Base-by-base conservation (phyloP, 306 rosid species). In the Cicer cuneatum region DNA sequence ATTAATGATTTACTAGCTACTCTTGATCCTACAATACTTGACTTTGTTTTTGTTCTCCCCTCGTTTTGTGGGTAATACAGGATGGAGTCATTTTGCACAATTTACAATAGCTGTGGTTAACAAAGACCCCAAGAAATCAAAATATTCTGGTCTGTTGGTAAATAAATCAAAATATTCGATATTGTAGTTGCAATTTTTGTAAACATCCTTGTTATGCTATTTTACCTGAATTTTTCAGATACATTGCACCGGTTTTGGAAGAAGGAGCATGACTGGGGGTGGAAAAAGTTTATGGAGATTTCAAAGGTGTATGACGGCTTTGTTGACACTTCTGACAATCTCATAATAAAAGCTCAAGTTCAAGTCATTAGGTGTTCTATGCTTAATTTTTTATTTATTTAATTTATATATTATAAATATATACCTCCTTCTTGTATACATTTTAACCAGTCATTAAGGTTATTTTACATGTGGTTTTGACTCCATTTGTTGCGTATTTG, bases 261-360 rank as follows among this genome's bases (percentile, higher is more conserved):
- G 93, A 95, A 95, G 87, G 99, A 95, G 81, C 99, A 92, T 83
- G 99, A 95, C 81, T 95, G 99, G 99, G 99, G 99, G 61, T 95
- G 99, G 98, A 95, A 95, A 80, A 95, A 95, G 69, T 92, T 92
- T 80, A 95, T 95, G 99, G 99, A 95, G 89, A 89, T 90, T 54
- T 87, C 99, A 8, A 92, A 95, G 90, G 98, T 95, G 52, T 77
- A 84, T 72, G 99, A 95, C 14, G 99, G 99, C 77, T 95, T 95
- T 84, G 89, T 95, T 84, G 99, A 95, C 56, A 69, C 87, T 45
- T 92, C 92, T 49, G 99, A 95, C 88, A 90, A 92, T 53, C 92
- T 95, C 81, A 89, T 92, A 81, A 95, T 95, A 81, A 95, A 92
- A 85, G 99, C 99, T 38, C 98, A 95, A 92, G 99, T 95, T 80